A percentile compares a stretch with the other conserved stretches of the same genome.
Conservation (phyloP, 306 rosid species). For the Rosa rugosa region DNA sequence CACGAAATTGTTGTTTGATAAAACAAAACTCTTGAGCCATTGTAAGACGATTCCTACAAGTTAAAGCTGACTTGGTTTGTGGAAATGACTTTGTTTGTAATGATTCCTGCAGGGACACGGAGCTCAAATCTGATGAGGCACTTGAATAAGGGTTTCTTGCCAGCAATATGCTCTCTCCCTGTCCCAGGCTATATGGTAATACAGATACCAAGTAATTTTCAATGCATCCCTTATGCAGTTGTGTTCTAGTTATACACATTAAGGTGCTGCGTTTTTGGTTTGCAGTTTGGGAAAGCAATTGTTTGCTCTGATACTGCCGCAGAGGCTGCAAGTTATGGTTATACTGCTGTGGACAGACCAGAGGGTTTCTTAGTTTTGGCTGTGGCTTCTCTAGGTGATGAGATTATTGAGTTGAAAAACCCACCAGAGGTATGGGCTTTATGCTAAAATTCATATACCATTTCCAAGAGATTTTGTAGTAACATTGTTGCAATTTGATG, state of each 20-base stretch:
- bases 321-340: slow-evolving; percentile 77
- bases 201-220: not conserved
- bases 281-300: slow-evolving; percentile 71
- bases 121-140: slow-evolving; percentile 82
- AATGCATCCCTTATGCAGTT: not conserved
- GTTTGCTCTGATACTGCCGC: slow-evolving; percentile 84
- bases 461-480: not conserved
- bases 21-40: not conserved
- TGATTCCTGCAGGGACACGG: slow-evolving; percentile 49
- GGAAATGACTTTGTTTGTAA: not conserved
- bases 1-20: not conserved
- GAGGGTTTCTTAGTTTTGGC: slow-evolving; percentile 89
- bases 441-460: not conserved
- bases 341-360: slow-evolving; percentile 77
- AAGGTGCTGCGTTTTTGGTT: not conserved
- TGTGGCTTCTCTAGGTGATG: slow-evolving; percentile 70
- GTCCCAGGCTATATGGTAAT: slow-evolving; percentile 80
- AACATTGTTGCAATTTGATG: not conserved
- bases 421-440: slow-evolving; percentile 49
- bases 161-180: slow-evolving; percentile 68
- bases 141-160: slow-evolving; percentile 76
- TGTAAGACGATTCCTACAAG: not conserved
- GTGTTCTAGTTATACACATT: not conserved
- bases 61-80: not conserved
- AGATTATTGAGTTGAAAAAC: slow-evolving; percentile 40